These are phyloP conservation scores for Xylaria arbuscula DNA, from an alignment of 2,329 filamentous ascomycete genomes.

Conservation along the genomic window DNA sequence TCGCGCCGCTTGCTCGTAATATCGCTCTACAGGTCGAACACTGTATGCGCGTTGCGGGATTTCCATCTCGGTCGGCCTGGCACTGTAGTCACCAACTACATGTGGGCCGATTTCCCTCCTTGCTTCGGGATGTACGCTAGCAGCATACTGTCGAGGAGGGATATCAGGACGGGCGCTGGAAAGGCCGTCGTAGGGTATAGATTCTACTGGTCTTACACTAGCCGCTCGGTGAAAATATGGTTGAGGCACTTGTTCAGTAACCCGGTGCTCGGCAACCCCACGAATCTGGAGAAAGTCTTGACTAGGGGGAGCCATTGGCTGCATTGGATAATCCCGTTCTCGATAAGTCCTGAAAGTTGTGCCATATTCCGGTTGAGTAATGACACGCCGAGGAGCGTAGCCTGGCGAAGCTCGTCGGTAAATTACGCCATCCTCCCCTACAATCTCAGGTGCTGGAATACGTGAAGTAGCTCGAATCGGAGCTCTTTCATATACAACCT, in stretches of 20 bases:
- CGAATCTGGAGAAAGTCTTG: conserved; percentile 63
- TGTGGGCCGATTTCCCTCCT: conserved; percentile 50
- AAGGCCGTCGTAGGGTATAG: conserved; percentile 57
- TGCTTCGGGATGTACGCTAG: conserved; percentile 54
- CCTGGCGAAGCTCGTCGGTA: conserved; percentile 65
- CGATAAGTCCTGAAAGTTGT: conserved; percentile 66
- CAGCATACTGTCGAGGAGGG: conserved; percentile 61
- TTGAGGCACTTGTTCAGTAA: conserved; percentile 60
- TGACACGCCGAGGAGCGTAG: conserved; percentile 64
- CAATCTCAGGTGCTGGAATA: conserved; percentile 58
- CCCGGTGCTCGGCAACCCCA: conserved; percentile 54
- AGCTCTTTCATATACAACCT: conserved; percentile 74
- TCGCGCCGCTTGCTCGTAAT: conserved; percentile 55
- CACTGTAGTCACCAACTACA: conserved; percentile 50
- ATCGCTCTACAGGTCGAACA: conserved; percentile 56
- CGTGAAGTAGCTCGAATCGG: conserved; percentile 64
- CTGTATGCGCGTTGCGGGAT: conserved; percentile 55
- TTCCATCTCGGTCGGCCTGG: conserved; percentile 49
- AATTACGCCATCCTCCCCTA: conserved; percentile 62
- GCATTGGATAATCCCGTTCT: conserved; percentile 68
- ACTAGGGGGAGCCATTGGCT: conserved; percentile 56
- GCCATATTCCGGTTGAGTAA: conserved; percentile 71
- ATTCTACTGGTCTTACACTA: conserved; percentile 67
- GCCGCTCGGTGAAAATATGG: conserved; percentile 67
- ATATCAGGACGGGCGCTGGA: conserved; percentile 57